phyloP scores from a whole-genome alignment of 371 early-diverging fungal genomes.

The Syncephalis plumigaleata region DNA sequence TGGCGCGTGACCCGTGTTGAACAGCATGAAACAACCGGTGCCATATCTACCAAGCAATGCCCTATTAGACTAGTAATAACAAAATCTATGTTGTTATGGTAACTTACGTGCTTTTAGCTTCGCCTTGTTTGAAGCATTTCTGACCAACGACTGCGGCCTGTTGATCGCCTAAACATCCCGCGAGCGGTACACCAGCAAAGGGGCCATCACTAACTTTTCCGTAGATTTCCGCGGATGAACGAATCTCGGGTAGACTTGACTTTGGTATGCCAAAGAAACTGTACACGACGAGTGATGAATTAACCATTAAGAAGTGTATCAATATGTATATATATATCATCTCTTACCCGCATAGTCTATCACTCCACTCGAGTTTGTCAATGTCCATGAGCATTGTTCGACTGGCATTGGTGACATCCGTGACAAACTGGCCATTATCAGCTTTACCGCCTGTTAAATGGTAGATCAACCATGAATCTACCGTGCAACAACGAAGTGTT shows the following conservation, averaged over 20 bases:
- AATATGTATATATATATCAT: background rate
- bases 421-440: constrained; percentile 46
- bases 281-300: no score
- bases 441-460: constrained; percentile 62
- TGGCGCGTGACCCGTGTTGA: constrained; percentile 76
- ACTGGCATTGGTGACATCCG: constrained; percentile 92
- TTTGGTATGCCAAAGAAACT: constrained; percentile 52
- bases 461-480: constrained; percentile 88
- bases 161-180: constrained; percentile 89
- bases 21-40: constrained; percentile 89
- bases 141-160: constrained; percentile 95
- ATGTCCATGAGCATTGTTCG: constrained; percentile 91
- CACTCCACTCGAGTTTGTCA: constrained; percentile 62
- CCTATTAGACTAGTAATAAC: no score
- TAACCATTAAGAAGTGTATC: background rate
- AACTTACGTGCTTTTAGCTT: constrained; percentile 74
- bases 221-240: constrained; percentile 70
- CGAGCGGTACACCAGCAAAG: constrained; percentile 45
- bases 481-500: constrained; percentile 66
- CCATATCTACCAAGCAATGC: no score
- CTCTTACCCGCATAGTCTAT: constrained; percentile 37
- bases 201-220: constrained; percentile 36
- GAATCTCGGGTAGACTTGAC: constrained; percentile 56
- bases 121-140: constrained; percentile 68
- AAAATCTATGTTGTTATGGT: background rate